phyloP scores from a whole-genome alignment of 371 early-diverging fungal genomes.

The Rhizopus stolonifer region DNA sequence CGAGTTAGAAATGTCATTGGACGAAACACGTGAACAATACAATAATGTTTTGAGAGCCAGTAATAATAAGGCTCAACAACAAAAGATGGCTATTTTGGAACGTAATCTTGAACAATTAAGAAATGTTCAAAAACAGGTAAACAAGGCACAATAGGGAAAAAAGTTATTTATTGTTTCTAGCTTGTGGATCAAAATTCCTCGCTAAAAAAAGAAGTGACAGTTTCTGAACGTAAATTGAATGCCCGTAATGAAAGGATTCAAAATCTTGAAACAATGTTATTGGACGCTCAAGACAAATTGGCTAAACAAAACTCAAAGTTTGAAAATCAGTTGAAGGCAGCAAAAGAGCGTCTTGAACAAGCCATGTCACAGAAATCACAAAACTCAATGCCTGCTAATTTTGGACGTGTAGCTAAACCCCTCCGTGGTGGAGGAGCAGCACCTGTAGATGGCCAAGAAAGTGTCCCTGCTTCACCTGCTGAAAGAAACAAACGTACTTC shows the following conservation, averaged over 20 bases:
- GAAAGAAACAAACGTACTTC: constrained; percentile 37
- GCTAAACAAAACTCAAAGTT: constrained; percentile 84
- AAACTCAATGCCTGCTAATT: constrained; percentile 57
- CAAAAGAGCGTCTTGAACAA: constrained; percentile 76
- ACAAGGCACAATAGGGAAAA: constrained; percentile 46
- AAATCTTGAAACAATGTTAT: constrained; percentile 80
- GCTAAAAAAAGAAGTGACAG: constrained; percentile 88
- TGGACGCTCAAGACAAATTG: constrained; percentile 74
- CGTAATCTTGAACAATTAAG: constrained; percentile 94
- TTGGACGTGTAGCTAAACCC: constrained; percentile 89
- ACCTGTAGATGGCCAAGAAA: constrained; percentile 16
- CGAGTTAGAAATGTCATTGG: constrained; percentile 92
- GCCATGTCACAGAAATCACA: constrained; percentile 60
- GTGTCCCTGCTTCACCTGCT: constrained; percentile 21
- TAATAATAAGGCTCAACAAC: constrained; percentile 83
- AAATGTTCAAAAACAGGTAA: constrained; percentile 86
- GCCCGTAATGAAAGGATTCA: constrained; percentile 93
- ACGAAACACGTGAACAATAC: constrained; percentile 91
- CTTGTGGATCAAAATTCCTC: constrained; percentile 93
- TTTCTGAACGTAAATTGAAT: constrained; percentile 88
- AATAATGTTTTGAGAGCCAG: constrained; percentile 77
- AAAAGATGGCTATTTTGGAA: constrained; percentile 95
- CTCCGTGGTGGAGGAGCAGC: constrained; percentile 82
- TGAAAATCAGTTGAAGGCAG: constrained; percentile 74
- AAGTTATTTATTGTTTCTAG: constrained; percentile 23